A percentile compares a stretch with the other conserved stretches of the same genome.
These are phyloP conservation scores for Aspergillus versicolor DNA, from an alignment of 2,329 filamentous ascomycete species.

Conservation along the genomic window DNA sequence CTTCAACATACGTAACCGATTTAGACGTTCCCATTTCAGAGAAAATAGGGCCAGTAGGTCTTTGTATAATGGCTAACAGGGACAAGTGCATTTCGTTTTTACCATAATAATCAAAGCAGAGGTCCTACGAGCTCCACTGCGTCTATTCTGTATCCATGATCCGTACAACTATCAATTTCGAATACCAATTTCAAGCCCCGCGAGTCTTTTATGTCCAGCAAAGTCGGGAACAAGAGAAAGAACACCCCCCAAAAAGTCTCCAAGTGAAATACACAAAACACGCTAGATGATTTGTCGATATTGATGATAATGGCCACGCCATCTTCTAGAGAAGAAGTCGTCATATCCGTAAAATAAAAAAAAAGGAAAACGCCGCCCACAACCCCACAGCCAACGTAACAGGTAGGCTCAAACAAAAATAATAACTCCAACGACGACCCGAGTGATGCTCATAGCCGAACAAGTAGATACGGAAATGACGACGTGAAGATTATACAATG, in stretches of 20 bases:
- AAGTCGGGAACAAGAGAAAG: background rate
- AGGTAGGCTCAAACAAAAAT: conserved; percentile 32
- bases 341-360: conserved; percentile 31
- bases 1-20: too few species aligned
- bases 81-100: too few species aligned
- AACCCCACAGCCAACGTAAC: conserved; percentile 32
- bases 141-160: too few species aligned
- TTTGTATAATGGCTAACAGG: too few species aligned
- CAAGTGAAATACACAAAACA: conserved; percentile 34
- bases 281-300: conserved; percentile 40
- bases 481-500: conserved; percentile 31
- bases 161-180: background rate
- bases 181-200: background rate
- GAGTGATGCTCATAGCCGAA: conserved; percentile 36
- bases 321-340: conserved; percentile 34
- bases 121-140: background rate
- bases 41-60: too few species aligned
- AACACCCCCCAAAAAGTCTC: conserved; percentile 14
- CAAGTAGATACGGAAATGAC: conserved; percentile 30
- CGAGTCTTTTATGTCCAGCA: background rate
- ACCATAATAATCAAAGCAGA: background rate
- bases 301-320: conserved; percentile 34
- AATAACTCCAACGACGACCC: conserved; percentile 31
- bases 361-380: conserved; percentile 33
- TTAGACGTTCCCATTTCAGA: too few species aligned